phyloP scores from a whole-genome alignment of 2,329 filamentous ascomycete species.

The Aciculosporium take region DNA sequence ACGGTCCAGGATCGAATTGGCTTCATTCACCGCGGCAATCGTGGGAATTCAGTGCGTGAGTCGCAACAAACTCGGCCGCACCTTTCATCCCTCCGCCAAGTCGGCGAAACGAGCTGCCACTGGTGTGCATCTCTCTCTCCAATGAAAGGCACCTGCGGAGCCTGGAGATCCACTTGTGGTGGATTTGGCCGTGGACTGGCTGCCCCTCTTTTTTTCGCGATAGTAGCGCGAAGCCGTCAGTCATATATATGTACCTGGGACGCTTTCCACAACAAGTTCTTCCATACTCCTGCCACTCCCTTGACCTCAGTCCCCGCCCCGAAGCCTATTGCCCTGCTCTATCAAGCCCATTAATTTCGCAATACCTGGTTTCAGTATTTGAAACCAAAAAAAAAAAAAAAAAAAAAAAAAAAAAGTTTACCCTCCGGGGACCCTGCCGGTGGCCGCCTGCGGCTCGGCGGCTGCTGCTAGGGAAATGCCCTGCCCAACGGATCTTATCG shows the following conservation, averaged over 20 bases:
- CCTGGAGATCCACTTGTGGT: not conserved
- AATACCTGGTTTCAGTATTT: no score
- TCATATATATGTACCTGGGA: no score
- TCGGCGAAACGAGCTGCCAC: constrained; percentile 3
- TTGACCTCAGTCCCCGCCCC: no score
- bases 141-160: not conserved
- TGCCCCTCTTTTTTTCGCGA: no score
- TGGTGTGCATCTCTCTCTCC: constrained; percentile 1
- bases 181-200: not conserved
- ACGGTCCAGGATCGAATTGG: constrained; percentile 11
- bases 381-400: no score
- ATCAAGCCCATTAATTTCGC: no score
- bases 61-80: constrained; percentile 14
- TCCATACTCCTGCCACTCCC: no score
- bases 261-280: no score
- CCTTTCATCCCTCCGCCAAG: constrained; percentile 7
- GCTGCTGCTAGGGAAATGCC: not conserved
- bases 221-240: no score
- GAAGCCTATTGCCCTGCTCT: no score
- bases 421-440: not conserved
- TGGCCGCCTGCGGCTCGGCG: not conserved
- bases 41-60: constrained; percentile 13
- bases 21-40: constrained; percentile 15
- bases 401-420: no score
- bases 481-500: not conserved